Evolutionary conservation across 1,139 yeast species (phyloP).

Genomic region (Pichia sp.): DNA sequence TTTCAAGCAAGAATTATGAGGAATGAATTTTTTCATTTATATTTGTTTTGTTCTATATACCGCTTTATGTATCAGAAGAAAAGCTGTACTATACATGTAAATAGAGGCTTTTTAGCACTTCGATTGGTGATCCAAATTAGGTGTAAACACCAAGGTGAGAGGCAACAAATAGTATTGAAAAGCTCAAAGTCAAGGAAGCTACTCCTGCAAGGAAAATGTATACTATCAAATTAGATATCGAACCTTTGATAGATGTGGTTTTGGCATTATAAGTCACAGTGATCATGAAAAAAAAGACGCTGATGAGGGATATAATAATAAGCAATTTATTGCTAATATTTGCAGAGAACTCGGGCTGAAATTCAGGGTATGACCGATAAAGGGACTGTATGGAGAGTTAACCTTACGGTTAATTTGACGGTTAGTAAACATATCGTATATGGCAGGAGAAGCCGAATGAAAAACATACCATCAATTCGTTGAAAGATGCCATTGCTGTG

Average conservation of each 20-base stretch:
- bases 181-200: conserved; percentile 26
- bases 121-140: conserved; percentile 7
- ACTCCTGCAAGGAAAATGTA: conserved; percentile 22
- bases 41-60: not conserved
- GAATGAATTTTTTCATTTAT: not conserved
- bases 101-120: too few species aligned
- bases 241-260: conserved; percentile 1
- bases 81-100: not conserved
- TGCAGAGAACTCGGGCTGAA: conserved; percentile 10
- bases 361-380: conserved; percentile 6
- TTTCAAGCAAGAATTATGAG: not conserved
- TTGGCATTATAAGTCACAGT: conserved; percentile 12
- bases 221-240: conserved; percentile 6
- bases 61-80: not conserved
- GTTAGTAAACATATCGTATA: conserved; percentile 5
- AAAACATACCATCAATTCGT: conserved; percentile 12
- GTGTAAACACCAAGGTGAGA: conserved; percentile 32
- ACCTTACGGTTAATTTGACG: not conserved
- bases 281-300: conserved; percentile 9
- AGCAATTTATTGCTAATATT: not conserved
- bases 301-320: conserved; percentile 2
- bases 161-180: conserved; percentile 29
- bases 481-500: conserved; percentile 6
- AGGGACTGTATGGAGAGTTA: not conserved
- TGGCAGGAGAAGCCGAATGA: not conserved